Base-by-base conservation (phyloP, 768 basidiomycete genomes). In the Coprinellus aureogranulatus region DNA sequence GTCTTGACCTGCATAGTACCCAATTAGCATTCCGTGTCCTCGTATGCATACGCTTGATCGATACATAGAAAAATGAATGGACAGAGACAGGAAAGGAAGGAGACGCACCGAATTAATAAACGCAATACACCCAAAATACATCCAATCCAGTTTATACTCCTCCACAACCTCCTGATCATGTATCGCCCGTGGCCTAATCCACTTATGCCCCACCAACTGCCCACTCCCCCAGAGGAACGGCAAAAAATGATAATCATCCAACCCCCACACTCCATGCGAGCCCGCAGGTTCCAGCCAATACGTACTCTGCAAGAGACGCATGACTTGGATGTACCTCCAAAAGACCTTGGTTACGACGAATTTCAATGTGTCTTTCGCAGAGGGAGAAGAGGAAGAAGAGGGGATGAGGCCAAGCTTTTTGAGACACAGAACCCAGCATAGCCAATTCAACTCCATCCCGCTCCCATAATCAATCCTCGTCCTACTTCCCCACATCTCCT, bases 231-330 rank as follows among this genome's bases (percentile, higher is more conserved):
- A 94, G 42, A 94, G 68, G 76, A 94, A 98, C 0, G 90, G 95
- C 16, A 95, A 79, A 73, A 97, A 99, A 65, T 97, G 94, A 65
- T 98, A 99, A 65, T 98, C 94, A 64, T 97, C 94, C 55, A 98
- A 75, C 1, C 96, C 96, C 91, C 95, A 98, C 0, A 98, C 96
- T 0, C 96, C 96, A 68, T 98, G 96, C 1, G 97, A 98, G n/a
- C 96, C 95, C 6, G 96, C 96, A 2, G 96, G 95, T 69, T 99
- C 96, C 0, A 98, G 83, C 94, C 95, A 98, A 68, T 99, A 99
- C 2, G 88, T 86, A 3, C 92, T 94, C 64, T 98, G 95, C 1
- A 99, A 78, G 11, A 84, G 66, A 0, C 97, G 85, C 92, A 92
- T 92, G 48, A 89, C 81, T 50, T 84, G 73, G 30, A 93, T 82